phyloP scores from a whole-genome alignment of 306 rosid genomes.

The Carpinus viminea region DNA sequence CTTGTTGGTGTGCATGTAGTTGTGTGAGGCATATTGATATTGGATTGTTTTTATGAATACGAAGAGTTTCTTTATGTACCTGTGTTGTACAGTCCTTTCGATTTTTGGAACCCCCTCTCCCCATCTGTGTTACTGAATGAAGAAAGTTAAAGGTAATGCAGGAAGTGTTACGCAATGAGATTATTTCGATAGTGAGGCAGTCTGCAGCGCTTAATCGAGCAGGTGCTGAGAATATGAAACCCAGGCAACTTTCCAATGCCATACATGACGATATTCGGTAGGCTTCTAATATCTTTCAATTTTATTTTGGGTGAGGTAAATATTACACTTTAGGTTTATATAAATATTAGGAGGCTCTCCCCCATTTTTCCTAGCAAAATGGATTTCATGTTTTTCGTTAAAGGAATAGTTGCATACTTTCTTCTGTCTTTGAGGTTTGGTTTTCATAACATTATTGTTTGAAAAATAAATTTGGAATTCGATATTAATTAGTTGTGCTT shows the following conservation, averaged over 20 bases:
- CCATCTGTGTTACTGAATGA: slow-evolving; percentile 23
- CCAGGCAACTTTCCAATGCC: slow-evolving; percentile 87
- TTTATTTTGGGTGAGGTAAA: neutral
- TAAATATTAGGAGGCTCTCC: neutral
- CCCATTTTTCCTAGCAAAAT: neutral
- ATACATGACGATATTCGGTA: slow-evolving; percentile 86
- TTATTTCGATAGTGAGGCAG: slow-evolving; percentile 62
- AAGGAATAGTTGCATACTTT: neutral
- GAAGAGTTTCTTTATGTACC: neutral
- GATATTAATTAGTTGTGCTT: neutral
- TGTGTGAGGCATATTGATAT: neutral
- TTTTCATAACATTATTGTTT: neutral
- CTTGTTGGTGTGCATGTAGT: neutral
- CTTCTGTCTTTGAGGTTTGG: neutral
- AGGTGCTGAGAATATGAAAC: slow-evolving; percentile 85
- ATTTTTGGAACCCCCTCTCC: neutral
- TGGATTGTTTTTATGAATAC: neutral
- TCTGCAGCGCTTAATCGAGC: slow-evolving; percentile 62
- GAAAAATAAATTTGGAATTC: neutral
- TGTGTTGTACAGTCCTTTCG: neutral
- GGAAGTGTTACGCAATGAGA: slow-evolving; percentile 69
- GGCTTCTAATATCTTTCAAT: neutral
- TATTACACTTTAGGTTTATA: neutral
- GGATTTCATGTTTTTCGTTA: neutral
- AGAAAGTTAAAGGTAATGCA: slow-evolving; percentile 26